Evolutionary conservation across 805 yeast genomes (phyloP).

Genomic region (Metschnikowia baotianmanensis): DNA sequence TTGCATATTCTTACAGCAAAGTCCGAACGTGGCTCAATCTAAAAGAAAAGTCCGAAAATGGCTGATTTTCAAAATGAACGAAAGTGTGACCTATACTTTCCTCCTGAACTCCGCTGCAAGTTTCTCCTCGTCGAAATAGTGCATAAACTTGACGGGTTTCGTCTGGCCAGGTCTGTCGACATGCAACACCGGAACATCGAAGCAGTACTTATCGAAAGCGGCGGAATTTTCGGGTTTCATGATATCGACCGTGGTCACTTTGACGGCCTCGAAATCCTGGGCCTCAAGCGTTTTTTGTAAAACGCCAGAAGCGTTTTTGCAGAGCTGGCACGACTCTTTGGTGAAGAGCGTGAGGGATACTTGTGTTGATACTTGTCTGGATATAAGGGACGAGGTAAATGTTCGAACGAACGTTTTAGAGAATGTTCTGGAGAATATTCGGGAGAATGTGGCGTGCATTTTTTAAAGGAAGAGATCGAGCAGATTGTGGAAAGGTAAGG

Average conservation of each 20-base stretch:
- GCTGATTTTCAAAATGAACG: background rate
- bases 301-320: constrained; percentile 60
- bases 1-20: no score
- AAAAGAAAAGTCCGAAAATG: background rate
- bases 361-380: constrained; percentile 8
- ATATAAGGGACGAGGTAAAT: no score
- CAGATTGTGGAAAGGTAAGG: no score
- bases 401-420: background rate
- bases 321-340: constrained; percentile 66
- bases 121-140: constrained; percentile 56
- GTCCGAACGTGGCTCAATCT: background rate
- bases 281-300: constrained; percentile 42
- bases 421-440: no score
- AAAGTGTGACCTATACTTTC: background rate
- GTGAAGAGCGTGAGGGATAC: constrained; percentile 56
- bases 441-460: no score
- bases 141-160: constrained; percentile 63
- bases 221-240: constrained; percentile 53
- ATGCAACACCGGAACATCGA: constrained; percentile 78
- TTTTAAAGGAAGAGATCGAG: no score
- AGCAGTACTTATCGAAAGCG: constrained; percentile 73
- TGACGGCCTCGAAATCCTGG: constrained; percentile 24
- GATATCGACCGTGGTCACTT: constrained; percentile 52
- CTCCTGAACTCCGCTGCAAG: constrained; percentile 47
- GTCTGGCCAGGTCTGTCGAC: constrained; percentile 48